Evolutionary conservation across 2,329 filamentous ascomycete species (phyloP).

Genomic region (Myriosclerotinia scirpicola): DNA sequence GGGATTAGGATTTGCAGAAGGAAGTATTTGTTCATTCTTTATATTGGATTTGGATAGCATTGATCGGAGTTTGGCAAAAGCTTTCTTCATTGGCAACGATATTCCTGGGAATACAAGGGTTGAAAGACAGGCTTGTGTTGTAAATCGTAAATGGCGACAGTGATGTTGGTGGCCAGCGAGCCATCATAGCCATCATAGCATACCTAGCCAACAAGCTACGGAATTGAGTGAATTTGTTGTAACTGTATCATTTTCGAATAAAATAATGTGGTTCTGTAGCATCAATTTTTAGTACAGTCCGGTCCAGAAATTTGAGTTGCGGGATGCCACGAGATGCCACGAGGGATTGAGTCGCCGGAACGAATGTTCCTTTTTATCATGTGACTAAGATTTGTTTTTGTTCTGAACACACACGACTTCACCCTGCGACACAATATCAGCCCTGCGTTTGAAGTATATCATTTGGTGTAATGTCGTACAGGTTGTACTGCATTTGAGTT

Average conservation of each 20-base stretch:
- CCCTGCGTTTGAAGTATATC: neutral
- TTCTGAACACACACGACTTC: neutral
- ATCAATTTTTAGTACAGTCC: neutral
- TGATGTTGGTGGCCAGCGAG: neutral
- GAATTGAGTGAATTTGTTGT: neutral
- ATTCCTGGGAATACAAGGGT: neutral
- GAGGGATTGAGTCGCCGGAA: neutral
- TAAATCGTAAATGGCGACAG: neutral
- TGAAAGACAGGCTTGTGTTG: neutral
- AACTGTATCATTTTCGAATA: neutral
- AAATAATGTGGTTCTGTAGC: neutral
- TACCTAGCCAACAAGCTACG: neutral
- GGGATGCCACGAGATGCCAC: too few relatives aligned
- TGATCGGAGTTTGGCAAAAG: neutral
- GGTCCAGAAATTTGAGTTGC: neutral
- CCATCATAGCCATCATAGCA: too few relatives aligned
- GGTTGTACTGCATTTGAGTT: neutral
- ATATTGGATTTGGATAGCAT: neutral
- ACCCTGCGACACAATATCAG: neutral
- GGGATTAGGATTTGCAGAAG: neutral
- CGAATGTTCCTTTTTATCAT: neutral
- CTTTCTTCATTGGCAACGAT: slow-evolving; percentile 2
- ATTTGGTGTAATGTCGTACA: neutral
- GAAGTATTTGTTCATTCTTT: too few relatives aligned
- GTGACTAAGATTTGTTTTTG: neutral